Conservation (phyloP, 345 rosid species). For the Turritis glabra region DNA sequence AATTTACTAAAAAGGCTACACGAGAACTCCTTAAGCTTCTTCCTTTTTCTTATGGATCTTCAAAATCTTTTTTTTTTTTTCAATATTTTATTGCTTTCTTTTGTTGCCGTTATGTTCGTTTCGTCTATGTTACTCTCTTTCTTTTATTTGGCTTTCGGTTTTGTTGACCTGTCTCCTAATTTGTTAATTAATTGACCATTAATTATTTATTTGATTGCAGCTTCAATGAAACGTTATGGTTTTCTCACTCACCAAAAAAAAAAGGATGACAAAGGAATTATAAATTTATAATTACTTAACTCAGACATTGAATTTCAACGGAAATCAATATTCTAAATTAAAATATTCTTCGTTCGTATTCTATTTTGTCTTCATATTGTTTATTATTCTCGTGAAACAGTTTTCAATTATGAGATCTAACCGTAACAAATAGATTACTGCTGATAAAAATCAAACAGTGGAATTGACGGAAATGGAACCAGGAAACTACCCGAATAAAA, state of each 20-base stretch:
- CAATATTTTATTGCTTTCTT: constrained; percentile 10
- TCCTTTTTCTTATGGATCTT: constrained; percentile 45
- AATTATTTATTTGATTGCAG: constrained; percentile 20
- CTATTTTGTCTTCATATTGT: too few relatives aligned
- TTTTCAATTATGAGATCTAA: too few relatives aligned
- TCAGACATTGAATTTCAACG: neutral
- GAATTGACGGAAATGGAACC: too few relatives aligned
- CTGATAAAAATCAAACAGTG: too few relatives aligned
- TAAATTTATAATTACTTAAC: neutral
- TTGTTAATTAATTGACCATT: constrained; percentile 38
- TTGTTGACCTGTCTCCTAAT: constrained; percentile 40
- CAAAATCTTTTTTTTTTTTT: constrained; percentile 26
- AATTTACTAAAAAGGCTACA: constrained; percentile 30
- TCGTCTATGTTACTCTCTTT: constrained; percentile 44
- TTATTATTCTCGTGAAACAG: too few relatives aligned
- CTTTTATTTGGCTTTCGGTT: constrained; percentile 39
- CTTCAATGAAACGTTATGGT: constrained; percentile 33
- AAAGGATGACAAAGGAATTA: neutral
- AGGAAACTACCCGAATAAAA: too few relatives aligned
- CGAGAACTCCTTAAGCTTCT: constrained; percentile 31
- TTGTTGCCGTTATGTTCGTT: constrained; percentile 47
- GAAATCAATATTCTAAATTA: too few relatives aligned
- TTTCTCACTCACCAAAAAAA: neutral
- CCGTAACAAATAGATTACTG: too few relatives aligned
- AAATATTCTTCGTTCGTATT: too few relatives aligned